Base-by-base conservation (phyloP, 164 flowering plant species). In the Buxus sempervirens region DNA sequence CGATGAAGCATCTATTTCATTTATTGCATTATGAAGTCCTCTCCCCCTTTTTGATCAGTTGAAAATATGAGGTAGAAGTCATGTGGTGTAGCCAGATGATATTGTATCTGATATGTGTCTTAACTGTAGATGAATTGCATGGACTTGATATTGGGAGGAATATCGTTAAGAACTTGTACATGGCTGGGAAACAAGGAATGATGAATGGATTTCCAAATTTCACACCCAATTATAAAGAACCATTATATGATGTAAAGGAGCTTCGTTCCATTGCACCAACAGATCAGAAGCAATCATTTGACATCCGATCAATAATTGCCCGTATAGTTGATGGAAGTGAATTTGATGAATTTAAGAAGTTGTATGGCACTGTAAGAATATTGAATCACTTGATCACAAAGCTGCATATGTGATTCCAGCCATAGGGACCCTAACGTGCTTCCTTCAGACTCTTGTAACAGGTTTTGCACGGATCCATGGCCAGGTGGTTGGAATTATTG, bases 341-440 rank as follows among this genome's bases (percentile, higher is more conserved):
- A 80, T 95, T 95, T 79, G 97, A 95, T 70, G 98, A 95, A 72
- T 96, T 96, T 93, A 96, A 96, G 88, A 90, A 90, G 88, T 70
- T 93, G 82, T 96, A 92, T 84, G 99, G 99, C 84, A 88, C 93
- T 89, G 97, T 96, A 80, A 90, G 98, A 78, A 68, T 75, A 68
- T 72, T 69, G 48, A 54, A 70, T 60, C 60, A 53, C 68, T 70
- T 23, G 19, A 70, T 57, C 60, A 59, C 28, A 62, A 24, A 63
- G 10, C 48, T 54, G n/a, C 19, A n/a, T 15, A 18, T 66, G 2
- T 67, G 12, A 4, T 22, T 42, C 14, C 28, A n/a, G 38, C 60
- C 23, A 54, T 64, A 45, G 49, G n/a, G 19, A 70, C 38, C 32
- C 45, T 28, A 22, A 55, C 69, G 20, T 53, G 48, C 8, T 77